These are phyloP conservation scores for Melanogaster broomeanus DNA, from an alignment of 768 basidiomycete genomes.

Conservation along the genomic window DNA sequence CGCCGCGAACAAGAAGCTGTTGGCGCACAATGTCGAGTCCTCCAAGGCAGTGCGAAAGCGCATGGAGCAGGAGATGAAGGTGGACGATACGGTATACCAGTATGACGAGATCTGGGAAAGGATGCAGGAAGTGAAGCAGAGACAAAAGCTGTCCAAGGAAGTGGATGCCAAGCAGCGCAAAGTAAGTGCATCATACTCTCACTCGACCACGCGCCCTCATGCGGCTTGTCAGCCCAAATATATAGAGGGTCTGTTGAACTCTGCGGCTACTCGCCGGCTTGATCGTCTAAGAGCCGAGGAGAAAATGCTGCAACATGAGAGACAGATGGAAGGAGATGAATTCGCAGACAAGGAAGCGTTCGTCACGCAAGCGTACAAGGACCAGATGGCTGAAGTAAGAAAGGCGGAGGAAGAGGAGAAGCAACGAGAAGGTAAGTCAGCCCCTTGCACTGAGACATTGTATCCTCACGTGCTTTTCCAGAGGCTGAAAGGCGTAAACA, in stretches of 20 bases:
- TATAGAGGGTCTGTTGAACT: conserved; percentile 72
- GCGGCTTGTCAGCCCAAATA: conserved; percentile 77
- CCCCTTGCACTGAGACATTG: not conserved
- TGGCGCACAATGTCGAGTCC: conserved; percentile 58
- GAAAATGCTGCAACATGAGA: conserved; percentile 94
- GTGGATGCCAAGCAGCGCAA: conserved; percentile 75
- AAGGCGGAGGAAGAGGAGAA: conserved; percentile 93
- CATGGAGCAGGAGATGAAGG: conserved; percentile 75
- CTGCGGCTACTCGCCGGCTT: conserved; percentile 84
- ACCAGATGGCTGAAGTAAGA: conserved; percentile 91
- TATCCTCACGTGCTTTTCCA: conserved; percentile 10
- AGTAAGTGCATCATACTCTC: conserved; percentile 41
- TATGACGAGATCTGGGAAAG: conserved; percentile 97
- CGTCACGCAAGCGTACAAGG: conserved; percentile 96
- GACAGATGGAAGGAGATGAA: conserved; percentile 90
- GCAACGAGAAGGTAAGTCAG: conserved; percentile 73
- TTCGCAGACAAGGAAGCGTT: conserved; percentile 96
- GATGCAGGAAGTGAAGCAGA: conserved; percentile 85
- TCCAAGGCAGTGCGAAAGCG: conserved; percentile 70
- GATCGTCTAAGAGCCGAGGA: conserved; percentile 95
- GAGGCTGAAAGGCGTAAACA: conserved; percentile 63
- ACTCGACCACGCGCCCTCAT: conserved; percentile 8
- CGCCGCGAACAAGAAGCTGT: conserved; percentile 51
- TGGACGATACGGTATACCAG: conserved; percentile 85
- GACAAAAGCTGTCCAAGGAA: conserved; percentile 77